Base-by-base conservation (phyloP, 768 basidiomycete species). In the Tricholoma terreum region DNA sequence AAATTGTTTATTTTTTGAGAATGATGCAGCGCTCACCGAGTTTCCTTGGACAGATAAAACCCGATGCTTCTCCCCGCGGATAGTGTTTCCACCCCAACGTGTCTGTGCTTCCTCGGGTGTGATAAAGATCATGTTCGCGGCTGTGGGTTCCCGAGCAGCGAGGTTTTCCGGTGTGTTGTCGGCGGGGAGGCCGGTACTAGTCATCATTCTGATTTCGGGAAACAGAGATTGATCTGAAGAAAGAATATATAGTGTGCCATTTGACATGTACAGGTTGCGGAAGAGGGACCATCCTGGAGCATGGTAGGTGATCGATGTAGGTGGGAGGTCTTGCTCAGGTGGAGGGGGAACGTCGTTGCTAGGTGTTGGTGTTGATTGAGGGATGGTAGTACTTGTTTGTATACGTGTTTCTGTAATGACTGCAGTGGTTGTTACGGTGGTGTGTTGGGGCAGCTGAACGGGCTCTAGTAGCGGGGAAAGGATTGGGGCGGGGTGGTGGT, bases 211-310 rank as follows among this genome's bases (percentile, higher is more conserved):
- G 33, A 80, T 75, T n/a, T 75, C 71, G 0, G 80, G 79, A 50
- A 78, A 78, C 8, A 10, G 17, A 0, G 56, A 56, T 9, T 6
- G 59, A 56, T 60, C 61, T 19, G 68, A 67, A 1, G 85, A 79
- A 55, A 93, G 76, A 65, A 94, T 80, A 70, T 81, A 85, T 46
- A 93, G 79, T 0, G 91, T 92, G 7, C 89, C 90, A 60, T 92
- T 89, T 48, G 85, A 82, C 84, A 93, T 83, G 79, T 95, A 95
- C 4, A 95, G 67, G 67, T 93, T 86, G 24, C 80, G 80, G 70
- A 91, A 92, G 31, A 93, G 72, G 0, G 93, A 93, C 91, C 92
- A 94, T 38, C 92, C 92, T 27, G 86, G 86, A 4, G 85, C 86
- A 55, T 90, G 89, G 21, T 82, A 77, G 11, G 84, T 69, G 27